Percentiles rank a stretch among this genome's conserved stretches.
These are phyloP conservation scores for Amniculicola lignicola DNA, from an alignment of 495 filamentous ascomycete species.

Conservation along the genomic window DNA sequence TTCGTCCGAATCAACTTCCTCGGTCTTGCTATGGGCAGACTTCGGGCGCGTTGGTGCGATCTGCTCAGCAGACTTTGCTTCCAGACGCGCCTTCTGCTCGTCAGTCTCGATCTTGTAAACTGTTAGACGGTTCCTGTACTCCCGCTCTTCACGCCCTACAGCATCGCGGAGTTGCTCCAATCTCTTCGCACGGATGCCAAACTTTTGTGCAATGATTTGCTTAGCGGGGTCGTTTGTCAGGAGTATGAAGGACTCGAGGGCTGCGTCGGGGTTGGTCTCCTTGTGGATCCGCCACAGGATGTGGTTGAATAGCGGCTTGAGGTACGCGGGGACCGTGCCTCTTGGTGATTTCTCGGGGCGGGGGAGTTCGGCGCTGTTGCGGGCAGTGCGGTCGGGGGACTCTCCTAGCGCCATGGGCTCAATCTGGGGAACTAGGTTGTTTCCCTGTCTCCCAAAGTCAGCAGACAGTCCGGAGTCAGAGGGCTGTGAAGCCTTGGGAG, in stretches of 20 bases:
- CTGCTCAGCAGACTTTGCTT: conserved; percentile 30
- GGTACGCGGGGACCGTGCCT: conserved; percentile 40
- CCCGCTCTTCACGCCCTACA: conserved; percentile 58
- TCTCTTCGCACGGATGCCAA: conserved; percentile 58
- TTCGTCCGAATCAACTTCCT: conserved; percentile 54
- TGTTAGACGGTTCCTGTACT: conserved; percentile 55
- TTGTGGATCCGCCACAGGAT: conserved; percentile 60
- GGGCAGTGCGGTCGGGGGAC: conserved; percentile 30
- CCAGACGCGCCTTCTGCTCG: conserved; percentile 35
- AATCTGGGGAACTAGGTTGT: conserved; percentile 40
- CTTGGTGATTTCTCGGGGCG: conserved; percentile 32
- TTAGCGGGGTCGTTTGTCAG: conserved; percentile 59
- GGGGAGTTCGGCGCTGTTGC: conserved; percentile 25
- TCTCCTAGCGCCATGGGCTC: conserved; percentile 28
- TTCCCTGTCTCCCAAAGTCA: neutral
- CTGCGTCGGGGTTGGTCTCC: conserved; percentile 41
- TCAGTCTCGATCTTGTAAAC: conserved; percentile 45
- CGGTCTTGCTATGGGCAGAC: conserved; percentile 43
- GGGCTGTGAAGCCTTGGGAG: conserved; percentile 49
- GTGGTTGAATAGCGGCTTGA: conserved; percentile 61
- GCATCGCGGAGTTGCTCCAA: conserved; percentile 59
- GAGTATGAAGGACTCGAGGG: conserved; percentile 49
- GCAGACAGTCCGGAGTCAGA: conserved; percentile 43
- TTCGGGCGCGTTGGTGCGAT: conserved; percentile 30
- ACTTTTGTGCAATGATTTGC: conserved; percentile 57